A percentile compares a stretch with the other conserved stretches of the same genome.
phyloP scores from a whole-genome alignment of 2,329 filamentous ascomycete genomes.

The Trichothecium roseum region DNA sequence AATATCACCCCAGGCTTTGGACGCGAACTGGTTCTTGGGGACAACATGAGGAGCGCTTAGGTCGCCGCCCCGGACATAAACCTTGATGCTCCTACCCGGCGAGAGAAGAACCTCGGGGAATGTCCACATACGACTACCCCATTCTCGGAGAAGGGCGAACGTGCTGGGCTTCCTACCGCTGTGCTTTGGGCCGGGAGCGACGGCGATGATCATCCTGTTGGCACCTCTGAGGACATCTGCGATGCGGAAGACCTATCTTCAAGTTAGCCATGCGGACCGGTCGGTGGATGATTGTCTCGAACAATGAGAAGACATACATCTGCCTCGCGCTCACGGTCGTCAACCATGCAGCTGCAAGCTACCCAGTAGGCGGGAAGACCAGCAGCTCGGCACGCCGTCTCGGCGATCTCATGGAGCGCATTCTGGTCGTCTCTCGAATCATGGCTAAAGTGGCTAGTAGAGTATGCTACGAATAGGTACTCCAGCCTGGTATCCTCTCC shows the following conservation, averaged over 20 bases:
- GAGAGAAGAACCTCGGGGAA: conserved; percentile 26
- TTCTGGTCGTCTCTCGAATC: too few relatives aligned
- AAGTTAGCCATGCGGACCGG: too few relatives aligned
- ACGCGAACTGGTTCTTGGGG: conserved; percentile 28
- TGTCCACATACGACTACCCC: conserved; percentile 34
- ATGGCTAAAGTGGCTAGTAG: too few relatives aligned
- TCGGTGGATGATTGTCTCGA: too few relatives aligned
- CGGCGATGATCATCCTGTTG: conserved; percentile 27
- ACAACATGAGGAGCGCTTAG: conserved; percentile 10
- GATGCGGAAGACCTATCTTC: conserved; percentile 31
- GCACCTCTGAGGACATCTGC: conserved; percentile 33
- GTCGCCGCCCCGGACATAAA: conserved; percentile 7
- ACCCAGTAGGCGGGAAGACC: too few relatives aligned
- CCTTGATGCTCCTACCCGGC: conserved; percentile 9
- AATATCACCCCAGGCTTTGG: conserved; percentile 27
- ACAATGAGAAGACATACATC: too few relatives aligned
- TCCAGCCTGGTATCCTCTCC: too few relatives aligned
- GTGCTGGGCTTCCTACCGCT: conserved; percentile 11
- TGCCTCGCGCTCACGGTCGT: too few relatives aligned
- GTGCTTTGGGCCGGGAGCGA: conserved; percentile 21
- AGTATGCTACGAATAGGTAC: too few relatives aligned
- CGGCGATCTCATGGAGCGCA: too few relatives aligned
- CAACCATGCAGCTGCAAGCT: too few relatives aligned
- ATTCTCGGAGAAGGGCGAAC: conserved; percentile 23
- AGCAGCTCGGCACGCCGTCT: too few relatives aligned